phyloP scores from a whole-genome alignment of 1,284 basidiomycete genomes.

The Thelephora terrestris region DNA sequence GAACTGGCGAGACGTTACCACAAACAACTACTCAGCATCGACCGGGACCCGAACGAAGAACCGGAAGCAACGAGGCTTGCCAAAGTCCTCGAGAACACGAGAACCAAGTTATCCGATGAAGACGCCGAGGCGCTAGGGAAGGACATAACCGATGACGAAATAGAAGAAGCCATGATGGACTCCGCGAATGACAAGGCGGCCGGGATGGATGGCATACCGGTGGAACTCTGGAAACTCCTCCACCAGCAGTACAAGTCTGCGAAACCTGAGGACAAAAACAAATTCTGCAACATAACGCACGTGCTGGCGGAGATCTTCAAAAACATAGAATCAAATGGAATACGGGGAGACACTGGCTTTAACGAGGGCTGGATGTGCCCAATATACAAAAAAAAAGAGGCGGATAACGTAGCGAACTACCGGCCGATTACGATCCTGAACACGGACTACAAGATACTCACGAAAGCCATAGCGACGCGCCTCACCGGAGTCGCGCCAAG shows the following conservation, averaged over 20 bases:
- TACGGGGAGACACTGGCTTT: conserved; percentile 4
- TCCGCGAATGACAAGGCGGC: conserved; percentile 7
- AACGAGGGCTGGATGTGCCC: conserved; percentile 15
- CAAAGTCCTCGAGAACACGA: not conserved
- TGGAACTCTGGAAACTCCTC: conserved; percentile 16
- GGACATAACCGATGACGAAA: not conserved
- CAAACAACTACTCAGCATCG: not conserved
- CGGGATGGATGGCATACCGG: conserved; percentile 13
- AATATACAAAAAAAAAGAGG: conserved; percentile 17
- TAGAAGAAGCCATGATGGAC: not conserved
- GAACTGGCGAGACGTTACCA: conserved; percentile 1
- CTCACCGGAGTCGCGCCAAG: conserved; percentile 14
- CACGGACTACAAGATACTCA: no score
- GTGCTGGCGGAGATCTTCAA: conserved; percentile 9
- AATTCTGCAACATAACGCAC: conserved; percentile 5
- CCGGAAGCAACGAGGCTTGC: not conserved
- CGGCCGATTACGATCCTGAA: no score
- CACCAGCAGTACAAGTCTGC: not conserved
- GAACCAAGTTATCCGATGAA: not conserved
- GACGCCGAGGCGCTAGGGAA: not conserved
- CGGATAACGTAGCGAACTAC: conserved; percentile 10
- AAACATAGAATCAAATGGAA: conserved; percentile 10
- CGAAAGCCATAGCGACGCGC: no score
- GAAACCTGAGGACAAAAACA: not conserved
- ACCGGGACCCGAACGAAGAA: not conserved